Base-by-base conservation (phyloP, 352 stramenopile genomes). In the Globisporangium recalcitrans region DNA sequence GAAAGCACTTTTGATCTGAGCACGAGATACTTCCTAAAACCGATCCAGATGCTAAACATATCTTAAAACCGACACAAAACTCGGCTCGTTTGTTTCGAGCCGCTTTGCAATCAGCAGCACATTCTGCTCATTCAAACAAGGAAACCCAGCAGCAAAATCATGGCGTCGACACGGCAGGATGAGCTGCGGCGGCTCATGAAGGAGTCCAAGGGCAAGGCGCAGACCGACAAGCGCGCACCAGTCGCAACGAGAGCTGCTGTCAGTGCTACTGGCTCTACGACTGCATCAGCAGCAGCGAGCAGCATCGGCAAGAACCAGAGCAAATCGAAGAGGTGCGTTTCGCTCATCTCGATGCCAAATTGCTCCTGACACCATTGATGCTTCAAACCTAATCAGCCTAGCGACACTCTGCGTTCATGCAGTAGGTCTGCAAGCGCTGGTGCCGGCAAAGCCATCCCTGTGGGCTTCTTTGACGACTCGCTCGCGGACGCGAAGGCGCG, bases 381-480 rank as follows among this genome's bases (percentile, higher is more conserved):
- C 42, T 48, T 48, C 24, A 2, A 26, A 16, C 9, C 5, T 29
- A 3, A 34, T 6, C 46, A 32, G 21, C 22, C 9, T n/a, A 9
- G 1, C 8, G 22, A 14, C 19, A 29, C 46, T 52, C 4, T 16
- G 14, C 21, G 21, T 48, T 32, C 19, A 21, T 60, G 14, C 10
- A 31, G 10, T 9, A 29, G 16, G 16, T 19, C 51, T 29, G 38
- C 21, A 27, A 26, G 13, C 42, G 38, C 38, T 21, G 38, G 8
- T 16, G 14, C 16, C 19, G 16, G 38, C 3, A 46, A 46, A 46
- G 16, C 57, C 27, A 58, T 84, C 8, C 77, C 77, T 13, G 67
- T 60, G 0, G 77, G 73, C 0, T 87, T 87, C 63, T 87, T 74
- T 46, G 77, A 87, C 51, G 74, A 86, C 62, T 64, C 68, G 48